Percentiles rank a stretch among this genome's conserved stretches.
Evolutionary conservation across 345 rosid species (phyloP).

Genomic region (Camelina neglecta): DNA sequence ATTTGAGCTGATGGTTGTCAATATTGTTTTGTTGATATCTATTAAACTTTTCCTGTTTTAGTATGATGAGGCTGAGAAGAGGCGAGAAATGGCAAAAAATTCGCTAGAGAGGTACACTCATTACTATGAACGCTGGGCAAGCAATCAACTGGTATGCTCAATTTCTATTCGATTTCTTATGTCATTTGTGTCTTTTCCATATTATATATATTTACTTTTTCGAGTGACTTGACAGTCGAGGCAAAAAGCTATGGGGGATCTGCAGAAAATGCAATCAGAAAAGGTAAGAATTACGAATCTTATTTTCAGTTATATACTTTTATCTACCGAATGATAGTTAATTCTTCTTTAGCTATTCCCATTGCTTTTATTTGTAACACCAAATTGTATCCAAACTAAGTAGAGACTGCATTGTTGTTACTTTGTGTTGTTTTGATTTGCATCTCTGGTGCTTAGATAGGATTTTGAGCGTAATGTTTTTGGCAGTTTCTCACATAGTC

Average conservation of each 20-base stretch:
- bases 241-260: conserved; percentile 40
- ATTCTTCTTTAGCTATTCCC: conserved; percentile 18
- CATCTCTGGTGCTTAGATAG: conserved; percentile 19
- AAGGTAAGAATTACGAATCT: conserved; percentile 27
- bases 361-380: conserved; percentile 12
- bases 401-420: conserved; percentile 16
- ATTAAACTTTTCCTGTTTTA: conserved; percentile 1
- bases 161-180: background rate
- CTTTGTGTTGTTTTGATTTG: conserved; percentile 16
- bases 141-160: conserved; percentile 43
- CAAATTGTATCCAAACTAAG: conserved; percentile 2
- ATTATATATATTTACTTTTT: conserved; percentile 1
- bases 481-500: conserved; percentile 18
- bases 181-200: conserved; percentile 21
- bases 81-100: conserved; percentile 46
- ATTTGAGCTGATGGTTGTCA: conserved; percentile 1
- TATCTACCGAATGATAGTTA: background rate
- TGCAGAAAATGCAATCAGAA: conserved; percentile 31
- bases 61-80: conserved; percentile 47
- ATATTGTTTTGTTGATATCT: conserved; percentile 19
- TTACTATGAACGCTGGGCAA: conserved; percentile 49
- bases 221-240: conserved; percentile 41
- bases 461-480: conserved; percentile 9
- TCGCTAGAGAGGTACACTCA: conserved; percentile 48
- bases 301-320: conserved; percentile 14